Evolutionary conservation across 75 land plant species (phyloP), one percentile per base, ranked within the genome.

Genomic region (Cupressus sempervirens): DNA sequence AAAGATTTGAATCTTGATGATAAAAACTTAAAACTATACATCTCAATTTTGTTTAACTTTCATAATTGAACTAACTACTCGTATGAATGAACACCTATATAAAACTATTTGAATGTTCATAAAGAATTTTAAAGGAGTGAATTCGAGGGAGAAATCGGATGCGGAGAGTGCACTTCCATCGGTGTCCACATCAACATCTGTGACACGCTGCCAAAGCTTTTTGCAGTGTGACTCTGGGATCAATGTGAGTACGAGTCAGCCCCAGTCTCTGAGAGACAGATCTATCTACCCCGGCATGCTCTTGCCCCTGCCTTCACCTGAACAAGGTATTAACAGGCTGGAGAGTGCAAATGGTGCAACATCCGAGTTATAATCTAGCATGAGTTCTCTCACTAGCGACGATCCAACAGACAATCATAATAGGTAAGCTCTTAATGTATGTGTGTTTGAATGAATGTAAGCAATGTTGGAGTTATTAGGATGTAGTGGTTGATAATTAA

Each of bases 281-380:
- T 79, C 87, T 67, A 85, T 89, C 11, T 91, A 88, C 68, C 82
- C 87, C n/a, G 76, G 84, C 13, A 58, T 62, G 15, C 86, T 83
- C 56, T 34, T 90, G n/a, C 93, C 93, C 23, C 87, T 92, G 62
- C 95, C 92, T 9, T 89, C 82, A 26, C 93, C 92, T 58, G 88
- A 62, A 40, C 84, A 87, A 65, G 83, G 83, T 9, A n/a, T n/a
- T n/a, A n/a, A n/a, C n/a, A n/a, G n/a, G n/a, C n/a, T n/a, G n/a
- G n/a, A n/a, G n/a, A n/a, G 62, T 30, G 93, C 90, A n/a, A 73
- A 86, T 38, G 92, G 91, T 77, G 88, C 84, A 45, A 93, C 89
- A 74, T 88, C 89, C 72, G 92, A 87, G 73, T 88, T 91, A 16
- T 86, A 91, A 70, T 92, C 90, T 45, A 87, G 92, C 82, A 89